Percentiles rank a stretch among this genome's conserved stretches.
Conservation (phyloP, 2,329 filamentous ascomycete species). For the Trichoderma guizhouense region DNA sequence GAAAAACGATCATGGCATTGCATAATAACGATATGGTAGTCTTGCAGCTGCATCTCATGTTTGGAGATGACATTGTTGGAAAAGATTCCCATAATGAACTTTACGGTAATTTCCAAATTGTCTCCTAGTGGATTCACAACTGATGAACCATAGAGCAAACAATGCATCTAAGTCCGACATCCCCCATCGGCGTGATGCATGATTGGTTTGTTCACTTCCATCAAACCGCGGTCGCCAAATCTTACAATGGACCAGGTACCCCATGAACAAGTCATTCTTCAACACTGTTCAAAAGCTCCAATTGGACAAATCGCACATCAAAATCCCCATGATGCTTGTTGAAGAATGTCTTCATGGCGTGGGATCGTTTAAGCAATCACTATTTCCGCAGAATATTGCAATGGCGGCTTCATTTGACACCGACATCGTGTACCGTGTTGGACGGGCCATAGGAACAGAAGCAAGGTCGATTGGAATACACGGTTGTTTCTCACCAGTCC, state of each 20-base stretch:
- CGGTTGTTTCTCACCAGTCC: slow-evolving; percentile 14
- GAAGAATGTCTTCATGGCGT: slow-evolving; percentile 13
- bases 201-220: slow-evolving; percentile 3
- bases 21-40: background rate
- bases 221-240: background rate
- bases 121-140: rapidly evolving
- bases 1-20: background rate
- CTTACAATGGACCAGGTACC: slow-evolving; percentile 2
- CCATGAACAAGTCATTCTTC: slow-evolving; percentile 15
- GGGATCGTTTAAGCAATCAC: slow-evolving; percentile 13
- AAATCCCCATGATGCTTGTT: slow-evolving; percentile 17
- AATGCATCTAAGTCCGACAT: slow-evolving; percentile 15
- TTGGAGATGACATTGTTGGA: slow-evolving; percentile 16
- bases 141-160: background rate
- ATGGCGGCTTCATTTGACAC: slow-evolving; percentile 16
- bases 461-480: slow-evolving; percentile 13
- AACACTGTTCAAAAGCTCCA: slow-evolving; percentile 13
- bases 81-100: slow-evolving; percentile 15
- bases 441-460: slow-evolving; percentile 16
- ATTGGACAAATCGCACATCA: slow-evolving; percentile 8
- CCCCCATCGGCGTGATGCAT: slow-evolving; percentile 11
- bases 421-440: slow-evolving; percentile 10
- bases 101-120: background rate
- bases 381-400: slow-evolving; percentile 15
- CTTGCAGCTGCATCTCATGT: slow-evolving; percentile 17